These are phyloP conservation scores for Calophaca sinica DNA, from an alignment of 306 rosid genomes.

Conservation along the genomic window DNA sequence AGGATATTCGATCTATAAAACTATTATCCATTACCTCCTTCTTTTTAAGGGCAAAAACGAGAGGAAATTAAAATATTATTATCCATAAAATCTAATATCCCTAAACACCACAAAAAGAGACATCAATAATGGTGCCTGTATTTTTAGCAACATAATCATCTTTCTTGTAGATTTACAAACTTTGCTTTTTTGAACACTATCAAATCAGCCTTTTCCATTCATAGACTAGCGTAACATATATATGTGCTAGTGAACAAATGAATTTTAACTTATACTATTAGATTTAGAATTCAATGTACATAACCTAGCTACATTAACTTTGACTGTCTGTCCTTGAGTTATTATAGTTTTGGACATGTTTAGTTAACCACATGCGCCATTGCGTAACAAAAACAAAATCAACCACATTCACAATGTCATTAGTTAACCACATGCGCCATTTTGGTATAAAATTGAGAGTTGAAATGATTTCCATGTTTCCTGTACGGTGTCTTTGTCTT, in stretches of 20 bases:
- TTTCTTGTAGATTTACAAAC: slow-evolving; percentile 29
- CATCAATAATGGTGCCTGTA: slow-evolving; percentile 48
- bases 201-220: slow-evolving; percentile 13
- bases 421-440: slow-evolving; percentile 25
- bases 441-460: slow-evolving; percentile 1
- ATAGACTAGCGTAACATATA: slow-evolving; percentile 18
- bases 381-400: slow-evolving; percentile 32
- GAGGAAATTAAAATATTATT: no score
- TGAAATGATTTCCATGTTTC: slow-evolving; percentile 35
- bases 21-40: slow-evolving; percentile 40
- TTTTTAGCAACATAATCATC: slow-evolving; percentile 41
- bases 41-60: not conserved
- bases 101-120: slow-evolving; percentile 17
- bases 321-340: not conserved
- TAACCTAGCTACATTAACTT: slow-evolving; percentile 31
- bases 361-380: no score
- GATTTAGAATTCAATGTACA: no score
- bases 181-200: slow-evolving; percentile 45
- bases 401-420: not conserved
- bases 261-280: not conserved
- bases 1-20: slow-evolving; percentile 6
- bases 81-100: slow-evolving; percentile 23
- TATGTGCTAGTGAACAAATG: not conserved
- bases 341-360: not conserved
- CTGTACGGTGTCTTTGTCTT: slow-evolving; percentile 35